Base-by-base conservation (phyloP, 2,329 filamentous ascomycete species). In the Didymella keratinophila region DNA sequence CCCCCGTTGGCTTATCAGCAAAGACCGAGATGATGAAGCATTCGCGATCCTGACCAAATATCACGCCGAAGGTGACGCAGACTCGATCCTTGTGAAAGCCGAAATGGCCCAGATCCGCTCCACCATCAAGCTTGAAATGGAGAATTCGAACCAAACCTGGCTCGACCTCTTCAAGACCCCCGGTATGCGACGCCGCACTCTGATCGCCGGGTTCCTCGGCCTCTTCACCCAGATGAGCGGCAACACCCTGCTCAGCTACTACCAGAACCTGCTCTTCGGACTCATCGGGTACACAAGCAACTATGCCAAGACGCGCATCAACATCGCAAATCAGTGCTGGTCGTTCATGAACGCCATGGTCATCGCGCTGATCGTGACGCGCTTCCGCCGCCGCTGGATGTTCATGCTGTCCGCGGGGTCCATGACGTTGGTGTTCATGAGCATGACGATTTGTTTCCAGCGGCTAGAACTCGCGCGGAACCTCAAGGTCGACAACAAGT, bases 51-150 rank as follows among this genome's bases (percentile, higher is more conserved):
- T 78, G 0, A 73, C 73, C 20, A 78, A 77, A 37, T 81, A 79
- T 60, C 81, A 83, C 52, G 77, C 75, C 9, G 76, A 79, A 58
- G 80, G 80, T 6, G 76, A 82, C 53, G 64, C 64, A 1, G 71
- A 58, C 47, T 74, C 71, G 3, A 45, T 67, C 7, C 64, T 76
- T 8, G 72, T 87, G 25, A 79, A 81, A 50, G 84, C 84, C 9
- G 87, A 89, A 67, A 83, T 87, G 66, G 81, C 81, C 0, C 84
- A 89, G 70, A 89, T 89, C 63, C 78, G 82, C 48, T 79, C 81
- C 4, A 85, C 86, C 0, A 83, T 87, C 65, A 79, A 80, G 28
- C 66, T 85, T 1, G 85, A 87, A 67, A 74, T 83, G 52, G 83
- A 87, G 60, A 73, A 80, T 44, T 81, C 83, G 2, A 83, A 82